Percentiles rank a stretch among this genome's conserved stretches.
Conservation (phyloP, 2,329 filamentous ascomycete species). For the Talaromyces sp. region DNA sequence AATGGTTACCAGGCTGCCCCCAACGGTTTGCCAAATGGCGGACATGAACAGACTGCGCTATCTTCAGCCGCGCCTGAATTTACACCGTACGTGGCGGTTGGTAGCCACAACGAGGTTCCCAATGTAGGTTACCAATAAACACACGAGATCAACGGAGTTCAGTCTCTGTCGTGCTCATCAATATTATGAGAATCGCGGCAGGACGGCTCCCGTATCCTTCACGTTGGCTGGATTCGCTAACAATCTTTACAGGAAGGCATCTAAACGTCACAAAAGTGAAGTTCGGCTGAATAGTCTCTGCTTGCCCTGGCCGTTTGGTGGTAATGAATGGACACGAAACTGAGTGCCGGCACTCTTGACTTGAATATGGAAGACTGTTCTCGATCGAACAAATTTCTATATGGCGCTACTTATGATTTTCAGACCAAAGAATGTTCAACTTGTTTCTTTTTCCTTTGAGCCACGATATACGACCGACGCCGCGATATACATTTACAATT, state of each 20-base stretch:
- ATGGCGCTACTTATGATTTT: conserved; percentile 46
- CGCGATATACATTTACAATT: conserved; percentile 5
- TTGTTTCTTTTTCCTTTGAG: not conserved
- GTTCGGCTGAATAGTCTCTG: not conserved
- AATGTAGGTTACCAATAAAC: conserved; percentile 37
- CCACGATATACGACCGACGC: conserved; percentile 10
- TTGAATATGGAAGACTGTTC: conserved; percentile 47
- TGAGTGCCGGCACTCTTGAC: conserved; percentile 43
- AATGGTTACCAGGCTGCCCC: conserved; percentile 19
- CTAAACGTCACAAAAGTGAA: not conserved
- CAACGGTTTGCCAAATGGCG: conserved; percentile 40
- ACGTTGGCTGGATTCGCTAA: not conserved
- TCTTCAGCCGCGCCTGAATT: conserved; percentile 64
- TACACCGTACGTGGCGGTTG: conserved; percentile 42
- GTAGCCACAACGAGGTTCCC: conserved; percentile 32
- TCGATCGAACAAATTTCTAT: conserved; percentile 15
- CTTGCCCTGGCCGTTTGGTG: conserved; percentile 8
- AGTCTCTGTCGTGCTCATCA: conserved; percentile 50
- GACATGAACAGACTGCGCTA: conserved; percentile 46
- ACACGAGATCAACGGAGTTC: conserved; percentile 35
- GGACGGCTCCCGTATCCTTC: conserved; percentile 8
- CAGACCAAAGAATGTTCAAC: conserved; percentile 30
- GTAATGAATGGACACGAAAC: conserved; percentile 12
- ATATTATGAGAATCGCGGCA: conserved; percentile 11
- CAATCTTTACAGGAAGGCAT: not conserved